Conservation (phyloP, 192 early-diverging fungal genomes). For the Gigaspora rosea region DNA sequence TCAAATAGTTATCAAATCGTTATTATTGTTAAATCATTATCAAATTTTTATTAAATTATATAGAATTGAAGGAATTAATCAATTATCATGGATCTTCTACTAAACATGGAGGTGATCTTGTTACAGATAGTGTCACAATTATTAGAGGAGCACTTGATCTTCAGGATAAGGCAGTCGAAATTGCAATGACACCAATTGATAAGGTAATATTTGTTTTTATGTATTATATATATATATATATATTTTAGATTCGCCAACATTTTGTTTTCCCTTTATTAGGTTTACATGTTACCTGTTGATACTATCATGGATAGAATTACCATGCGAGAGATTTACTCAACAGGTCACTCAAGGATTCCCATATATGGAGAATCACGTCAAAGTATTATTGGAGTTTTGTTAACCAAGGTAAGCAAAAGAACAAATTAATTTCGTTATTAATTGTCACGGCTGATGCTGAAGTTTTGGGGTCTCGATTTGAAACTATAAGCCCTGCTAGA, state of each 20-base stretch:
- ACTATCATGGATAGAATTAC: slow-evolving; percentile 50
- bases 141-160: slow-evolving; percentile 67
- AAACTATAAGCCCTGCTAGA: no score
- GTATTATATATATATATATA: neutral
- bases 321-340: slow-evolving; percentile 57
- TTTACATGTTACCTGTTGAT: slow-evolving; percentile 37
- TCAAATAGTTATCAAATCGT: neutral
- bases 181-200: slow-evolving; percentile 65
- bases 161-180: slow-evolving; percentile 58
- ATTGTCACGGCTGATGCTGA: no score
- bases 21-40: neutral
- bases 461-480: no score
- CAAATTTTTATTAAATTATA: neutral
- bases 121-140: slow-evolving; percentile 67
- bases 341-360: slow-evolving; percentile 69
- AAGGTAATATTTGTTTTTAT: slow-evolving; percentile 24
- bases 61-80: slow-evolving; percentile 66
- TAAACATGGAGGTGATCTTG: slow-evolving; percentile 56
- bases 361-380: slow-evolving; percentile 49
- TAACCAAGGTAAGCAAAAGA: slow-evolving; percentile 22
- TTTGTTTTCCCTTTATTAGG: slow-evolving; percentile 49
- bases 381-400: slow-evolving; percentile 34
- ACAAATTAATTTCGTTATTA: neutral
- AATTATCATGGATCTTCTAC: slow-evolving; percentile 58
- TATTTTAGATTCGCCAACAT: slow-evolving; percentile 19